These are phyloP conservation scores for Wickerhamomyces chambardii DNA, from an alignment of 805 yeast genomes.

Conservation along the genomic window DNA sequence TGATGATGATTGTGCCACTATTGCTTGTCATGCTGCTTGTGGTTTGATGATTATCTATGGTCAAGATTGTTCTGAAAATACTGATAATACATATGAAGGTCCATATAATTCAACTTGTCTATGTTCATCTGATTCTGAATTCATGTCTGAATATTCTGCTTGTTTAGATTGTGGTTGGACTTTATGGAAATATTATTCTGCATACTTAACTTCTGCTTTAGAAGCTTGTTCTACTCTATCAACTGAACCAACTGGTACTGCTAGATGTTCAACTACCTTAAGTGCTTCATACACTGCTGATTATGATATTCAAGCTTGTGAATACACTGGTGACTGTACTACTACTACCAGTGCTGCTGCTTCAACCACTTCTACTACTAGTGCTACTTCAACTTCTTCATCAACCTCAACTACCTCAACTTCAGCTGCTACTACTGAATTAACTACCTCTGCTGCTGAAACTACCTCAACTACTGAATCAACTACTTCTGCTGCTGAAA, in stretches of 20 bases:
- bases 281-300: constrained; percentile 2
- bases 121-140: constrained; percentile 7
- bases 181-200: constrained; percentile 19
- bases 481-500: constrained; percentile 21
- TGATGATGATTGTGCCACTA: constrained; percentile 12
- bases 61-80: constrained; percentile 15
- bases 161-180: constrained; percentile 27
- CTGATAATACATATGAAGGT: constrained; percentile 5
- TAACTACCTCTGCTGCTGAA: too few species aligned
- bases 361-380: too few species aligned
- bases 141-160: constrained; percentile 7
- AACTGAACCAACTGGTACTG: constrained; percentile 21
- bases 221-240: constrained; percentile 9
- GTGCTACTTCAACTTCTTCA: too few species aligned
- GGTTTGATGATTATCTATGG: constrained; percentile 21
- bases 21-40: constrained; percentile 19
- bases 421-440: too few species aligned
- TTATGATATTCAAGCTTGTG: constrained; percentile 17
- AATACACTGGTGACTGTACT: constrained; percentile 26
- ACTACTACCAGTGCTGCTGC: constrained; percentile 23
- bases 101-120: constrained; percentile 6
- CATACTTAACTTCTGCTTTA: constrained; percentile 14
- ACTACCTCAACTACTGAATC: constrained; percentile 3
- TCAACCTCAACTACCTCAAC: too few species aligned
- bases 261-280: constrained; percentile 13